These are phyloP conservation scores for Tolypocladium sp. DNA, from an alignment of 2,329 filamentous ascomycete genomes.

Conservation along the genomic window DNA sequence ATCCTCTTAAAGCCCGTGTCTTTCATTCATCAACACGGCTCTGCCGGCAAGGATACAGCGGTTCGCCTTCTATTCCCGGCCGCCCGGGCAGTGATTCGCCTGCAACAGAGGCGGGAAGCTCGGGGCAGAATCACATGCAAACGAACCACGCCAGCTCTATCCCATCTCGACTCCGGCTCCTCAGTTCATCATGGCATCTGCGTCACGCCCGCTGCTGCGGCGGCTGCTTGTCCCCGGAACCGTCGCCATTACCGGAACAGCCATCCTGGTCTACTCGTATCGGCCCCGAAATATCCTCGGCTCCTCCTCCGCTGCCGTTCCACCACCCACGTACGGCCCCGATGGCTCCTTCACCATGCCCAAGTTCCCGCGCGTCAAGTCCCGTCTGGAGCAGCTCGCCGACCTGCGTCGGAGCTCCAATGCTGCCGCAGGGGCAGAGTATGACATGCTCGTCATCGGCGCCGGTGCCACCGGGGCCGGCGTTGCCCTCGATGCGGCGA, in stretches of 20 bases:
- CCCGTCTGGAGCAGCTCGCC: slow-evolving; percentile 54
- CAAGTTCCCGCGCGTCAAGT: slow-evolving; percentile 54
- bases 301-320: slow-evolving; percentile 56
- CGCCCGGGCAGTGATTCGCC: background rate
- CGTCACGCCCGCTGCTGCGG: slow-evolving; percentile 21
- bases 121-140: background rate
- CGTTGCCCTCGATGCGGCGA: slow-evolving; percentile 63
- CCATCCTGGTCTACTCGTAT: slow-evolving; percentile 44
- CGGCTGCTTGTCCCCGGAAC: slow-evolving; percentile 34
- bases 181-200: background rate
- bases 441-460: slow-evolving; percentile 63
- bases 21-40: background rate
- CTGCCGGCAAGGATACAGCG: background rate
- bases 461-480: slow-evolving; percentile 63
- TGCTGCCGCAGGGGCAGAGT: slow-evolving; percentile 33
- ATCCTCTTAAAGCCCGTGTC: background rate
- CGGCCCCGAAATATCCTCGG: slow-evolving; percentile 66
- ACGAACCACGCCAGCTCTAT: background rate
- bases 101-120: background rate
- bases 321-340: slow-evolving; percentile 60
- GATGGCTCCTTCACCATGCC: slow-evolving; percentile 60
- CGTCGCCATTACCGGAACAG: slow-evolving; percentile 28
- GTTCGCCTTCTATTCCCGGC: background rate
- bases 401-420: slow-evolving; percentile 37
- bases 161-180: background rate